Base-by-base conservation (phyloP, 257 asterid species). In the Solanum tarapatanum region DNA sequence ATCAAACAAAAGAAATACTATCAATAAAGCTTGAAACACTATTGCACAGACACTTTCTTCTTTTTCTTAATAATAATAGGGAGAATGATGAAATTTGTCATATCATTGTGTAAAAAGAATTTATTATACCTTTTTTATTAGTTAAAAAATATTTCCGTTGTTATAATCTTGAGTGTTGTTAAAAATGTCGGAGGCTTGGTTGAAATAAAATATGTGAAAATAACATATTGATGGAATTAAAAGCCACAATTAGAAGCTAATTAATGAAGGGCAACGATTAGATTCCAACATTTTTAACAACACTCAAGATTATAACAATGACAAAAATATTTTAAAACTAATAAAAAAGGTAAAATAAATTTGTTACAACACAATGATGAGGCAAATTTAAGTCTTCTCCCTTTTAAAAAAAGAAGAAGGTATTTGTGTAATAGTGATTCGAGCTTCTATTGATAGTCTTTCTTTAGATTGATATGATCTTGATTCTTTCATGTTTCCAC, bases 1-100 rank as follows among this genome's bases (percentile, higher is more conserved):
- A 92, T 92, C 91, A 84, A 92, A 30, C 87, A 90, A 76, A 62
- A 90, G 83, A 21, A 93, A 69, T 13, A 87, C 88, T 66, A 91
- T 84, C 84, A 93, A 88, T 75, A 91, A 83, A 84, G 89, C 90
- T 30, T 69, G 85, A 90, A 91, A 87, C 75, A 72, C 75, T 86
- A 55, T 55, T 55, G 8, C 64, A 55, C 24, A 19, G 2, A 55
- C 24, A 55, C n/a, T 4, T 55, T 55, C 9, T 51, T 51, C 64
- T 55, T 55, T 55, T 55, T 55, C 64, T 55, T 55, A 55, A 55
- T 19, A 55, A 19, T 55, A 7, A 55, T 19, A 55, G 24, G 64
- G 64, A 55, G 64, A 55, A 19, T 7, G 64, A 55, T 55, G 23
- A 55, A 55, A 55, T 55, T 19, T 55, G n/a, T 55, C 64, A 17